These are phyloP conservation scores for Hypholoma sublateritium DNA, from an alignment of 768 basidiomycete species.

Conservation along the genomic window DNA sequence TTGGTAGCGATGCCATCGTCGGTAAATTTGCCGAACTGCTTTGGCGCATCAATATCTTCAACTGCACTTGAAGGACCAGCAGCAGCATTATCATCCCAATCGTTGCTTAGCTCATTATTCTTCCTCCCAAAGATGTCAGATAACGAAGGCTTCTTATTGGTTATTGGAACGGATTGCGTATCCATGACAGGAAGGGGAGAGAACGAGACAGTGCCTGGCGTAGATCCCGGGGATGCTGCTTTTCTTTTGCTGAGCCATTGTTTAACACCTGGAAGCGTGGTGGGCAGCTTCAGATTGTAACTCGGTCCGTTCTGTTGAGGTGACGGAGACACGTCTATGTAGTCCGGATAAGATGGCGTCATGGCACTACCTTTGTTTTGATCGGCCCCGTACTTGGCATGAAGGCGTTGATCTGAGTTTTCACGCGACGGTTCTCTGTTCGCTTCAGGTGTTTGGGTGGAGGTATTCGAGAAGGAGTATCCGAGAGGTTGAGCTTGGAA, in stretches of 20 bases:
- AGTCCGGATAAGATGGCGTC: conserved; percentile 50
- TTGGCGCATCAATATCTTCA: conserved; percentile 1
- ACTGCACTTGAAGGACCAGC: conserved; percentile 1
- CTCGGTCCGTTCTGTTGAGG: conserved; percentile 37
- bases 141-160: conserved; percentile 63
- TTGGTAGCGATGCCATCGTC: conserved; percentile 14
- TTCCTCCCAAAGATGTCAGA: conserved; percentile 66
- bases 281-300: conserved; percentile 55
- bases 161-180: conserved; percentile 32
- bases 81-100: conserved; percentile 58
- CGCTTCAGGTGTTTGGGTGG: conserved; percentile 48
- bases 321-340: conserved; percentile 38
- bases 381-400: conserved; percentile 51
- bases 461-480: conserved; percentile 49
- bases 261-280: conserved; percentile 74
- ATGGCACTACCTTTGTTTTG: conserved; percentile 41
- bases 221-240: conserved; percentile 39
- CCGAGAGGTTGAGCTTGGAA: conserved; percentile 41
- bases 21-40: conserved; percentile 12
- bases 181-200: conserved; percentile 25
- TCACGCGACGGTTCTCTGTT: conserved; percentile 66
- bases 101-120: conserved; percentile 53
- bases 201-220: conserved; percentile 21
- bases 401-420: conserved; percentile 65
- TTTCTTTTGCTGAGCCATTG: conserved; percentile 73